Base-by-base conservation (phyloP, 2,329 filamentous ascomycete species). In the Chalaropsis ovoidea region DNA sequence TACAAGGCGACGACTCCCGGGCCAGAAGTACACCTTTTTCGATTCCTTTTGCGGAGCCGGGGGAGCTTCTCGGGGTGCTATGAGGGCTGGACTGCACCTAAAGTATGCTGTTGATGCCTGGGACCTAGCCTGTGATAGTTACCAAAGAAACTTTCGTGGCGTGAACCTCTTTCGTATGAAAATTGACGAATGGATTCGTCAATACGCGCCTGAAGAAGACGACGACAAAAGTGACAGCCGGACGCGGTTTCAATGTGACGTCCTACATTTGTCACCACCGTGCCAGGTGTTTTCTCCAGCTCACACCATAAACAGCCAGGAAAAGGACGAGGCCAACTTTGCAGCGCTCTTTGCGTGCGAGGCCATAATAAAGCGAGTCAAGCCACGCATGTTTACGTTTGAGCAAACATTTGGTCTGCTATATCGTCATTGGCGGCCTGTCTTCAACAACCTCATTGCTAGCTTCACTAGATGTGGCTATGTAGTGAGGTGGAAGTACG, bases 351-450 rank as follows among this genome's bases (percentile, higher is more conserved):
- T 81, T 68, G 76, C 79, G 0, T 83, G 82, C 63, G 75, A 77
- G 0, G 73, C 80, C 2, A 73, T 91, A 0, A 75, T 93, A 0
- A 74, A 79, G 4, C 80, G 80, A 43, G 73, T 81, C 0, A 81
- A 79, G 0, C 89, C 90, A 0, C 80, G 90, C 0, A 71, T 94
- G 0, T 81, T 89, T 1, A 95, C 89, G 0, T 76, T 95, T 0
- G 90, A 95, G 70, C 87, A 95, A 71, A 92, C 90, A 0, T 85
- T 83, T 63, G 89, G 89, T 0, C 79, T 95, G 0, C 73, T 82
- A 0, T 76, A 79, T 24, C 74, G 80, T 0, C 74, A 77, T 0
- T 84, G 86, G 65, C 73, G 75, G 11, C 74, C 76, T 0, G 85
- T 81, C 63, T 86, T 91, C 60, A 77, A 80, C 47, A 75, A 78